Evolutionary conservation across 768 basidiomycete species (phyloP), one percentile per base, ranked within the genome.

Genomic region (Porphyrellus cyaneotinctus): DNA sequence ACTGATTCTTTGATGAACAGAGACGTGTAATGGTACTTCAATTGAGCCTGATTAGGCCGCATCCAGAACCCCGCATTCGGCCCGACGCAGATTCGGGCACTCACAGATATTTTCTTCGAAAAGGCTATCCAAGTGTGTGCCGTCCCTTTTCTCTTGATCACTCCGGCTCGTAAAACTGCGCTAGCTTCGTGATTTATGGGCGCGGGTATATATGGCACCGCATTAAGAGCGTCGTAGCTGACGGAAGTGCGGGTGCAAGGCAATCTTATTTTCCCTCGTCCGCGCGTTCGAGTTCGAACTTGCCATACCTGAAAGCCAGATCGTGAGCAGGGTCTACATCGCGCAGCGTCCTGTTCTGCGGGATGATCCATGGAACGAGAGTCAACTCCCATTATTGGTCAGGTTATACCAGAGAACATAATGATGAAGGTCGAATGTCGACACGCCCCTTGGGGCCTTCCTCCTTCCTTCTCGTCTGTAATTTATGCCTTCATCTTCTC

Each of bases 61-160:
- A 14, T 35, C 11, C 38, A 75, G 84, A 87, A 86, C 56, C 84
- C 85, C 13, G 84, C 84, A 0, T 88, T 88, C 58, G 82, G 84
- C 2, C 73, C 75, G 3, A 67, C 75, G 1, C 83, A 85, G 58
- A 75, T 86, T 35, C 72, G 83, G 2, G 79, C 78, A 38, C 60
- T 85, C 13, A 82, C 81, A 0, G 73, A 73, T 13, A 78, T 80
- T 14, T 85, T 87, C 54, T 57, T 82, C 4, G n/a, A n/a, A n/a
- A n/a, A n/a, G n/a, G n/a, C n/a, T n/a, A n/a, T n/a, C n/a, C n/a
- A n/a, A n/a, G n/a, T 58, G 10, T 18, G 33, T 24, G 36, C 14
- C 17, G 15, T 36, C 9, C 6, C 23, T 24, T 13, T 18, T 26
- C 12, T 15, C 30, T 47, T 6, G 12, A 3, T 30, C 23, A 2